phyloP scores from a whole-genome alignment of 306 rosid species.

The Citrullus mucosospermus region DNA sequence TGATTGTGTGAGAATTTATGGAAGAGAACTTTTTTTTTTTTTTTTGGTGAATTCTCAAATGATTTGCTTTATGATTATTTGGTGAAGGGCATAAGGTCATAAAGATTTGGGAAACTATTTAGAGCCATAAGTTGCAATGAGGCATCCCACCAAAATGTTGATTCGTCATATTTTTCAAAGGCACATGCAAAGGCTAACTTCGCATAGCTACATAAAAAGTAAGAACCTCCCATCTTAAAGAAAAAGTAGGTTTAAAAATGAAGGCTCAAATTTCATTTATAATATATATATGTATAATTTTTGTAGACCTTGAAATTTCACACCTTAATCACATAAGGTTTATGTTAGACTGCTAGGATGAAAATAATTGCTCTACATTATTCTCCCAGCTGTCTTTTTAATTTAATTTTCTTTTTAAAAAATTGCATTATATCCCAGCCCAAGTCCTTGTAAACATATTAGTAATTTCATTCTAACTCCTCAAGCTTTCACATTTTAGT shows the following conservation, averaged over 20 bases:
- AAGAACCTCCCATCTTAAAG: not conserved
- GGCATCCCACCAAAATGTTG: not conserved
- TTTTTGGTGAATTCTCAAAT: not conserved
- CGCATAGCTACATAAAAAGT: not conserved
- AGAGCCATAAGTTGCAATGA: not conserved
- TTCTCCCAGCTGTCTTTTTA: too few species aligned
- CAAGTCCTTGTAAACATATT: not conserved
- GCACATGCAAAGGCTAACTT: not conserved
- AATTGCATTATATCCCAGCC: too few species aligned
- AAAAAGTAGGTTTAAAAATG: not conserved
- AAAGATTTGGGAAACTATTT: not conserved
- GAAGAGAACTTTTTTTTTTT: too few species aligned
- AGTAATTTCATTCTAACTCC: too few species aligned
- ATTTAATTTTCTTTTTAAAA: too few species aligned
- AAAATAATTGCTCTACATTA: too few species aligned
- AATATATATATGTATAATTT: not conserved
- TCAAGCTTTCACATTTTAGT: not conserved
- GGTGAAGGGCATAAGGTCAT: not conserved
- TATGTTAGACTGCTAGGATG: too few species aligned
- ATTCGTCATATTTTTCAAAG: not conserved
- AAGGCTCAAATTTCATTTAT: not conserved
- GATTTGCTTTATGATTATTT: not conserved
- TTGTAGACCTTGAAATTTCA: not conserved
- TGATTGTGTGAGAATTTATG: not conserved
- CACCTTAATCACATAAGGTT: too few species aligned